Conservation (phyloP, 2,329 filamentous ascomycete species). For the Aureobasidium sp. region DNA sequence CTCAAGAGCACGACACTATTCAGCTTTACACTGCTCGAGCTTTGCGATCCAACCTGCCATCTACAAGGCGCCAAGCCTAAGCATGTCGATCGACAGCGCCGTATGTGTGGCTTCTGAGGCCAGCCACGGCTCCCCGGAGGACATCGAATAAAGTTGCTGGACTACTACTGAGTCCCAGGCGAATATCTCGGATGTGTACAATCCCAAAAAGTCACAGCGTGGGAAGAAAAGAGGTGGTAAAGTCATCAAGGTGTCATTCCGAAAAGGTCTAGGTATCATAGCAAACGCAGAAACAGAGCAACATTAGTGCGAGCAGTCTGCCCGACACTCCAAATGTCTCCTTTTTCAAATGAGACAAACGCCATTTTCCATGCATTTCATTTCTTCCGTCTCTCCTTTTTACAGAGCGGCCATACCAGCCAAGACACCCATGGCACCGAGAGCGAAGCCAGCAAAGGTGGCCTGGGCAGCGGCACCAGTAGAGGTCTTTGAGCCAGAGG, state of each 20-base stretch:
- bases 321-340: background rate
- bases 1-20: background rate
- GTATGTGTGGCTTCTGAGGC: background rate
- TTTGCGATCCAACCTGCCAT: background rate
- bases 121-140: background rate
- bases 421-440: conserved; percentile 30
- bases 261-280: conserved; percentile 11
- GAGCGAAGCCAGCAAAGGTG: conserved; percentile 28
- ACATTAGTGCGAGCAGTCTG: background rate
- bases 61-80: background rate
- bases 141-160: background rate
- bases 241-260: conserved; percentile 1
- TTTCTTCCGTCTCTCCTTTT: background rate
- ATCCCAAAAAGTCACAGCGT: no score
- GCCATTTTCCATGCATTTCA: background rate
- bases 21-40: background rate
- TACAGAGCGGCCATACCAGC: conserved; percentile 21
- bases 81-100: no score
- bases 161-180: background rate
- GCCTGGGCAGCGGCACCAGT: conserved; percentile 26
- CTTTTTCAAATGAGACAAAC: background rate
- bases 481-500: conserved; percentile 17
- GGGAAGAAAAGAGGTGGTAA: background rate
- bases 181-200: background rate
- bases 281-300: background rate